Conservation (phyloP, 306 rosid genomes). For the Cucurbita moschata region DNA sequence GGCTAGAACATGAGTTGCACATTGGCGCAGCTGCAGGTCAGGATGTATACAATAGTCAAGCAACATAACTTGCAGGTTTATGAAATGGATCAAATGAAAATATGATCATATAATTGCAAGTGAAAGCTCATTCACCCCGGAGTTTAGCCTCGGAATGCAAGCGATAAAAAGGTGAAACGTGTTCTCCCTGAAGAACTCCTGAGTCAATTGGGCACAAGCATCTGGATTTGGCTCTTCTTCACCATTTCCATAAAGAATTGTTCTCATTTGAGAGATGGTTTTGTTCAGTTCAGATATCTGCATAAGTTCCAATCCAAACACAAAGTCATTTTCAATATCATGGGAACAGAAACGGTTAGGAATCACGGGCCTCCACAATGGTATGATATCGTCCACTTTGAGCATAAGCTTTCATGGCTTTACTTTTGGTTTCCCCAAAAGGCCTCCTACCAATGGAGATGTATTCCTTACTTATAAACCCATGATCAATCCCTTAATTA, state of each 20-base stretch:
- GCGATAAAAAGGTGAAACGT: conserved; percentile 34
- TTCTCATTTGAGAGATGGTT: conserved; percentile 29
- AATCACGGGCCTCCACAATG: no score
- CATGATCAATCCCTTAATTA: no score
- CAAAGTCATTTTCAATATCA: neutral
- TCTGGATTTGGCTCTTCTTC: conserved; percentile 45
- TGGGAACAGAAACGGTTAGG: neutral
- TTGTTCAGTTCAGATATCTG: conserved; percentile 33
- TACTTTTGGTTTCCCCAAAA: no score
- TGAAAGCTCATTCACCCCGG: conserved; percentile 27
- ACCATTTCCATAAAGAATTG: conserved; percentile 40
- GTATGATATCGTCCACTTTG: no score
- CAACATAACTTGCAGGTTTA: neutral
- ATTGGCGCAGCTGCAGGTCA: conserved; percentile 32
- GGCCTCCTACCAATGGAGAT: no score
- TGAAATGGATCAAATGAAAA: neutral
- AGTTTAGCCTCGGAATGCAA: conserved; percentile 29
- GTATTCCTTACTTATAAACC: no score
- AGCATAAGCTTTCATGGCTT: no score
- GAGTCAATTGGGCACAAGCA: conserved; percentile 47
- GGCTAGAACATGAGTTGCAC: conserved; percentile 44
- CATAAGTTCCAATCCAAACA: neutral
- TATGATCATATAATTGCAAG: neutral
- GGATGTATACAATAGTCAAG: neutral
- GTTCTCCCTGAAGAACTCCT: conserved; percentile 45